These are phyloP conservation scores for Candida wancherniae DNA, from an alignment of 805 yeast genomes.

Conservation along the genomic window DNA sequence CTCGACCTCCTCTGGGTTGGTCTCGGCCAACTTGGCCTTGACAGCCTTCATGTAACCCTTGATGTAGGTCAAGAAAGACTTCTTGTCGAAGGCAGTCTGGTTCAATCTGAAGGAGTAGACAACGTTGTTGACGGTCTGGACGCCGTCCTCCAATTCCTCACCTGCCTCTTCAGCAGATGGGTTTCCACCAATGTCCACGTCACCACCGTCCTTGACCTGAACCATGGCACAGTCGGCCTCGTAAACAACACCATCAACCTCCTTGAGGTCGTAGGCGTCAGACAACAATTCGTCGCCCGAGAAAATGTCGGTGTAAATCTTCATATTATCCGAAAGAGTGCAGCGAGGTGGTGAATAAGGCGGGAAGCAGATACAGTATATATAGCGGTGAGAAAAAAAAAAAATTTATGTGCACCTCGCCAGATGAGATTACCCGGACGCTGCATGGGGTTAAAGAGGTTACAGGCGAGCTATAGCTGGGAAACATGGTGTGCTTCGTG, in stretches of 20 bases:
- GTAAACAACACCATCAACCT: constrained; percentile 86
- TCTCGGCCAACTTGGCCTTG: constrained; percentile 87
- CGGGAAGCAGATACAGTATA: constrained; percentile 5
- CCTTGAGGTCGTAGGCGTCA: constrained; percentile 88
- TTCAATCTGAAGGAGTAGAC: constrained; percentile 98
- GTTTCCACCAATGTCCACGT: constrained; percentile 98
- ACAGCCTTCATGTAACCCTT: constrained; percentile 98
- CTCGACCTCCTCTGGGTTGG: constrained; percentile 81
- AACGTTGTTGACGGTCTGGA: constrained; percentile 93
- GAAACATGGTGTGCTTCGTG: too few species aligned
- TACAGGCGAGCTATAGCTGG: too few species aligned
- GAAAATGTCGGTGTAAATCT: constrained; percentile 62
- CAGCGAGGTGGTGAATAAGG: constrained; percentile 1
- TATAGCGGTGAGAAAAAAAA: too few species aligned
- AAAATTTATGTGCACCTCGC: constrained; percentile 13
- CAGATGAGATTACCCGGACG: constrained; percentile 18
- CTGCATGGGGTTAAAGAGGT: too few species aligned
- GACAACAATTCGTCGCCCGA: constrained; percentile 96
- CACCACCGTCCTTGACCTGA: constrained; percentile 75
- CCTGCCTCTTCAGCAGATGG: constrained; percentile 97
- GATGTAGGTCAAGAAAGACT: constrained; percentile 93
- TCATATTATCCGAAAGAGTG: constrained; percentile 23
- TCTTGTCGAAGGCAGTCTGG: constrained; percentile 95
- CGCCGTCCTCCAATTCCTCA: constrained; percentile 78
- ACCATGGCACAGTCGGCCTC: constrained; percentile 97